Evolutionary conservation across 2,329 filamentous ascomycete genomes (phyloP), one percentile per base, ranked within the genome.

Genomic region (Emergomyces orientalis): DNA sequence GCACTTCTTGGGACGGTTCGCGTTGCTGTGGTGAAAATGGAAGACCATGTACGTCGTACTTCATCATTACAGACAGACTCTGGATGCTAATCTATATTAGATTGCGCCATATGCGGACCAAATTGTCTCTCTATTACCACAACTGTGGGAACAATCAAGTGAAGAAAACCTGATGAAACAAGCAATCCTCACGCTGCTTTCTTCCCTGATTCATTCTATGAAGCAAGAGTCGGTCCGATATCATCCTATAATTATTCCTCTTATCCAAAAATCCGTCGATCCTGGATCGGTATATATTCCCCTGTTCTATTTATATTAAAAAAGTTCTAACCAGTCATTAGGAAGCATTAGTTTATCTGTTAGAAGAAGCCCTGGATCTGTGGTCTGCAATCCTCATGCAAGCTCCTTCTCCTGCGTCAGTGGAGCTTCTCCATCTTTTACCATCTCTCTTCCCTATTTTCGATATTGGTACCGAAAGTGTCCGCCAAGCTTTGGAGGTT

Each of bases 121-220:
- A 64, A 89, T 99, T 64, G 88, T 99, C 74, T 81, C 84, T 1
- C 83, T 91, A 14, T 81, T 97, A 7, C 92, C 93, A 0, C 81
- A 82, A 3, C 81, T 97, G 0, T 99, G 94, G 94, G 87, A 90
- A 64, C 85, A 87, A 60, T 91, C 90, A 2, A 90, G 88, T 0
- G 88, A 96, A 64, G 90, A 94, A 70, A 90, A 91, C 75, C 85
- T 97, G 74, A 89, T 97, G 81, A 97, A 97, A 75, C 92, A 97
- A 75, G 87, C 91, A 1, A 91, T 97, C 60, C 83, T 97, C 63
- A 90, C 89, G 2, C 88, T 97, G 47, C 85, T 97, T 60, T 83
- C 90, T 1, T 88, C 91, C 1, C 81, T 99, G 17, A 89, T 96
- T n/a, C 86, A 86, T 71, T 89, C 92, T 1, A 89, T 97, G 84